phyloP scores from a whole-genome alignment of 441 rosid species.

The Brassica hybrid region DNA sequence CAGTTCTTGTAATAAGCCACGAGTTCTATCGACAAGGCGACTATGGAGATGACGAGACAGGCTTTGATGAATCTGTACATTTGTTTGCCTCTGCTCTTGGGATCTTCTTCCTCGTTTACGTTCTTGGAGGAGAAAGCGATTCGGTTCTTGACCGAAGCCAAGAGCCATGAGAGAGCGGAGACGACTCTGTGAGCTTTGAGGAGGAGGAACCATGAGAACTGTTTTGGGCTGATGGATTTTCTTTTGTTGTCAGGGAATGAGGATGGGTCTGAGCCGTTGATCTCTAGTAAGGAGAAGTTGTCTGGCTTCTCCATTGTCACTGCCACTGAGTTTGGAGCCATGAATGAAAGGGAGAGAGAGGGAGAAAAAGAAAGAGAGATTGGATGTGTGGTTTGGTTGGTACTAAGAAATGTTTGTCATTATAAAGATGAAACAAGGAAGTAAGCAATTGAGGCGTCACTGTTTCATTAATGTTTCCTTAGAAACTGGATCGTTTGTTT shows the following conservation, averaged over 20 bases:
- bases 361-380: background rate
- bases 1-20: constrained; percentile 77
- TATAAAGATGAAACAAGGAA: background rate
- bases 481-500: constrained; percentile 42
- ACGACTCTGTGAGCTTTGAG: constrained; percentile 70
- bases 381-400: background rate
- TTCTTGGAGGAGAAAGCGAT: constrained; percentile 48
- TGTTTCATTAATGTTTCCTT: constrained; percentile 32
- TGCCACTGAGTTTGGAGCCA: constrained; percentile 76
- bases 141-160: constrained; percentile 67
- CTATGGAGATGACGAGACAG: constrained; percentile 62
- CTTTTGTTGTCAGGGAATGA: constrained; percentile 65
- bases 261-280: constrained; percentile 53
- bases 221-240: constrained; percentile 67
- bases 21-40: constrained; percentile 67
- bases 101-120: constrained; percentile 60
- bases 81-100: constrained; percentile 60
- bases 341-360: constrained; percentile 30
- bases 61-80: constrained; percentile 77
- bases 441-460: constrained; percentile 3
- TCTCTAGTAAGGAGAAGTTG: constrained; percentile 56
- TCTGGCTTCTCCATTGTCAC: constrained; percentile 73
- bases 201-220: constrained; percentile 69
- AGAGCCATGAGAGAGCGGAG: constrained; percentile 62
- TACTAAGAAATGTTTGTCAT: constrained; percentile 2